Conservation (phyloP, 805 yeast species). For the Jamesozyma rosinii region DNA sequence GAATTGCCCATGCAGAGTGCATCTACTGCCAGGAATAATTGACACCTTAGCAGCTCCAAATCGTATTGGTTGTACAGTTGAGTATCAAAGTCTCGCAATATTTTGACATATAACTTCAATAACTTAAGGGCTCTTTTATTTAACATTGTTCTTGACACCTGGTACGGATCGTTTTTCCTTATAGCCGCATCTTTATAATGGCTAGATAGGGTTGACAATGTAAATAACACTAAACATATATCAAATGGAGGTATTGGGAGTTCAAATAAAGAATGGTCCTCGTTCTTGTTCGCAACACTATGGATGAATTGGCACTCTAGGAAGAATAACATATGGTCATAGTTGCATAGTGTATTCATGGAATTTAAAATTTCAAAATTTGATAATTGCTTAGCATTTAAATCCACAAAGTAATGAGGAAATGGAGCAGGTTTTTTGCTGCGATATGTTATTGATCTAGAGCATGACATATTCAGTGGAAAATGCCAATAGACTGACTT, state of each 20-base stretch:
- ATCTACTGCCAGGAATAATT: constrained; percentile 20
- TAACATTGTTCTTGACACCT: constrained; percentile 23
- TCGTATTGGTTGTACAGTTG: constrained; percentile 11
- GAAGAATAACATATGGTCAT: constrained; percentile 31
- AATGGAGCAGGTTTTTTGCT: background rate
- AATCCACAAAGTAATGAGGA: constrained; percentile 23
- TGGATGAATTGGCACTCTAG: constrained; percentile 25
- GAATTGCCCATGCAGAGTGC: constrained; percentile 7
- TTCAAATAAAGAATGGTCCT: background rate
- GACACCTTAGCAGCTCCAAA: constrained; percentile 25
- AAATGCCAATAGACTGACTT: too few relatives aligned
- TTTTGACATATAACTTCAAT: constrained; percentile 15
- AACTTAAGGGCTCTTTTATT: constrained; percentile 30
- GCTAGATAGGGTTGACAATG: constrained; percentile 31
- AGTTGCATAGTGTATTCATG: constrained; percentile 26
- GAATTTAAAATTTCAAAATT: constrained; percentile 26
- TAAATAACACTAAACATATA: constrained; percentile 29
- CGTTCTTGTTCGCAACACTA: background rate
- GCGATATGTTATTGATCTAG: background rate
- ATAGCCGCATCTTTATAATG: constrained; percentile 21
- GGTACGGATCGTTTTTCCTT: constrained; percentile 22
- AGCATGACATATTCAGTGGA: background rate
- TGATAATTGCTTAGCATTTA: constrained; percentile 14
- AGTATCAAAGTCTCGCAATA: constrained; percentile 14
- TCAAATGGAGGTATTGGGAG: constrained; percentile 29